These are phyloP conservation scores for Panicum virgatum DNA, from an alignment of 202 grass and related monocot genomes.

Conservation along the genomic window DNA sequence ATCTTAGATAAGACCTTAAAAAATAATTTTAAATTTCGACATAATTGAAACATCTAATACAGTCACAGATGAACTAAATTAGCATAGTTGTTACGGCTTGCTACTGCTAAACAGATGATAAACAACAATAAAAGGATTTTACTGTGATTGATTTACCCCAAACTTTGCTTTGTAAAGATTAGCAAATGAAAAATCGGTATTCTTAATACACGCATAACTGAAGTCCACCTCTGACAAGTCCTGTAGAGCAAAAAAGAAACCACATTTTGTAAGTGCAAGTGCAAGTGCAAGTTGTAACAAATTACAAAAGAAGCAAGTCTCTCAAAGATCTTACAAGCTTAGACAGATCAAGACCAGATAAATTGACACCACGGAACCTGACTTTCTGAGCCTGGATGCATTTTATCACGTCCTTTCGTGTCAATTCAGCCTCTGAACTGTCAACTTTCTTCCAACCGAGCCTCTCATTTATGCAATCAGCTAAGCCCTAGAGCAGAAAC, in stretches of 20 bases:
- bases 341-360: slow-evolving; percentile 84
- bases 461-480: slow-evolving; percentile 59
- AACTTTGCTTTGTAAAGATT: slow-evolving; percentile 93
- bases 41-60: background rate
- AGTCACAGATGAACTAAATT: background rate
- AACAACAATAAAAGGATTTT: background rate
- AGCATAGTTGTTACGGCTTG: background rate
- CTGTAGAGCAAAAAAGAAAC: slow-evolving; percentile 38
- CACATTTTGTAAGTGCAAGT: background rate
- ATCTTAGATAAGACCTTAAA: background rate
- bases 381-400: slow-evolving; percentile 66
- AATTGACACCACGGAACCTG: slow-evolving; percentile 79
- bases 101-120: background rate
- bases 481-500: slow-evolving; percentile 57
- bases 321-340: slow-evolving; percentile 72
- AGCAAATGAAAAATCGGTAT: slow-evolving; percentile 66
- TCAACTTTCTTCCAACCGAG: slow-evolving; percentile 52
- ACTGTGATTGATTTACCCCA: slow-evolving; percentile 47
- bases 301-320: background rate
- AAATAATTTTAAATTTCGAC: background rate
- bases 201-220: slow-evolving; percentile 75
- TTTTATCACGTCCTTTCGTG: slow-evolving; percentile 83
- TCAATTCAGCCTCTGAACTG: slow-evolving; percentile 59
- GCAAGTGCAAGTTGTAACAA: too few species aligned
- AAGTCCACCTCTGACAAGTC: slow-evolving; percentile 85